phyloP scores from a whole-genome alignment of 2,329 filamentous ascomycete species.

The Chaetomium sp. region DNA sequence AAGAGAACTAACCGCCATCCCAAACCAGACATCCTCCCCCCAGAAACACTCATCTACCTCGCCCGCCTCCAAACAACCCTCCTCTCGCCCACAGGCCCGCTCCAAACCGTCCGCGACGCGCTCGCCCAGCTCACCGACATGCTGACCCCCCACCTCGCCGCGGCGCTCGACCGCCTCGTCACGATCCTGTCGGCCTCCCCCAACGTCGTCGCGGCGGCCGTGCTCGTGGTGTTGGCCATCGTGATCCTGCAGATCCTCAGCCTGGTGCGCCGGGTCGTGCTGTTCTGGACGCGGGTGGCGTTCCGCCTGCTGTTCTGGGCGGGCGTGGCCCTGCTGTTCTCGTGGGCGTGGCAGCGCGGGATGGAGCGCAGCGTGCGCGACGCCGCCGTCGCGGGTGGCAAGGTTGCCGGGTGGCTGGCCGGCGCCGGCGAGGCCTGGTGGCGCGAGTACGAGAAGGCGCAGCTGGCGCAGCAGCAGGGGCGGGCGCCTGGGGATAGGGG shows the following conservation, averaged over 20 bases:
- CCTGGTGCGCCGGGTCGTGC: constrained; percentile 69
- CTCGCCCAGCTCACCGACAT: constrained; percentile 37
- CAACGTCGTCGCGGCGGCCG: constrained; percentile 48
- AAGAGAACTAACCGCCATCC: background rate
- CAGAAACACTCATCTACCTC: constrained; percentile 1
- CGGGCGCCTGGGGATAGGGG: constrained; percentile 6
- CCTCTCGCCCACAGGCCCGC: constrained; percentile 49
- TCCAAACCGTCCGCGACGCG: constrained; percentile 42
- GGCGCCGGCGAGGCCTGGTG: constrained; percentile 58
- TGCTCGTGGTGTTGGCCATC: constrained; percentile 58
- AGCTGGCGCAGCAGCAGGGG: constrained; percentile 12
- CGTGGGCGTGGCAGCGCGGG: constrained; percentile 66
- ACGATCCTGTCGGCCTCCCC: constrained; percentile 45
- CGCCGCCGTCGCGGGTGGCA: constrained; percentile 47
- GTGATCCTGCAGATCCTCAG: constrained; percentile 66
- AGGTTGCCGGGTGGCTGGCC: constrained; percentile 50
- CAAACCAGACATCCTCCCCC: constrained; percentile 26
- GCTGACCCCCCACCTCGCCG: constrained; percentile 47
- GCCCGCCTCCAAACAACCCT: constrained; percentile 42
- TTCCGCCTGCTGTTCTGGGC: constrained; percentile 67
- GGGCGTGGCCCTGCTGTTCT: constrained; percentile 53
- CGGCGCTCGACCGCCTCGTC: constrained; percentile 47
- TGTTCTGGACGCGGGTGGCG: constrained; percentile 74
- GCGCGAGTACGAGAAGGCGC: constrained; percentile 60
- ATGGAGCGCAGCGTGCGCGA: constrained; percentile 66